A percentile compares a stretch with the other conserved stretches of the same genome.
Conservation (phyloP, 768 basidiomycete genomes). For the Symmetrospora coprosmae region DNA sequence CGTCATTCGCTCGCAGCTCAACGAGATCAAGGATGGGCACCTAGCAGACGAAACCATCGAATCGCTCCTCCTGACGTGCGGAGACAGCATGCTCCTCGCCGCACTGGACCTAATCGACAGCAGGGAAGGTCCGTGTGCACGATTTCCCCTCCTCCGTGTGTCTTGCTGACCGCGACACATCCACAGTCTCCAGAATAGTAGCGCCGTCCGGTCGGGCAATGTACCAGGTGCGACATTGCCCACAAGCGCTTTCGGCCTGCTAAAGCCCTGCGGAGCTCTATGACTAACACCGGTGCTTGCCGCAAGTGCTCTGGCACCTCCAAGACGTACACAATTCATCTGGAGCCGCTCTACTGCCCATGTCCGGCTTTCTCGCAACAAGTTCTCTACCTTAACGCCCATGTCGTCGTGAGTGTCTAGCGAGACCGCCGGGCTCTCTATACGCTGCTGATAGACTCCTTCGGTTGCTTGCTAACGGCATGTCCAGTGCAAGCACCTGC, state of each 20-base stretch:
- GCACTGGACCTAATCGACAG: slow-evolving; percentile 17
- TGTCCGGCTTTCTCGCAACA: slow-evolving; percentile 17
- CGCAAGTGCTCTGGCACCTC: slow-evolving; percentile 14
- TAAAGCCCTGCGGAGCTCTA: too few species aligned
- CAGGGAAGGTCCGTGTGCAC: slow-evolving; percentile 3
- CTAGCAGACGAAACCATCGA: slow-evolving; percentile 9
- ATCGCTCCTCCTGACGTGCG: background rate
- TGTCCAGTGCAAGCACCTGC: slow-evolving; percentile 11
- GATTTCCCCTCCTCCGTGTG: too few species aligned
- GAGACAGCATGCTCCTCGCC: slow-evolving; percentile 22
- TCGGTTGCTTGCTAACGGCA: background rate
- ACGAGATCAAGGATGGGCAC: background rate
- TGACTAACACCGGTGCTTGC: too few species aligned
- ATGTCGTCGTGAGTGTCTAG: background rate
- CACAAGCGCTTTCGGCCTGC: too few species aligned
- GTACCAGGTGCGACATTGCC: background rate
- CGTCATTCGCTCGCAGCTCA: slow-evolving; percentile 5
- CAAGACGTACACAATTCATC: background rate
- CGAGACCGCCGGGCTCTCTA: background rate
- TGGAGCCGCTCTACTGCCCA: slow-evolving; percentile 17
- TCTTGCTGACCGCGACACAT: background rate
- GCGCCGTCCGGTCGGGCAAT: background rate
- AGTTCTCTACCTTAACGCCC: slow-evolving; percentile 15
- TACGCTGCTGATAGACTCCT: too few species aligned
- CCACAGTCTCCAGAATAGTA: slow-evolving; percentile 4